A percentile compares a stretch with the other conserved stretches of the same genome.
Conservation (phyloP, 805 yeast genomes). For the Saturnispora ahearnii region DNA sequence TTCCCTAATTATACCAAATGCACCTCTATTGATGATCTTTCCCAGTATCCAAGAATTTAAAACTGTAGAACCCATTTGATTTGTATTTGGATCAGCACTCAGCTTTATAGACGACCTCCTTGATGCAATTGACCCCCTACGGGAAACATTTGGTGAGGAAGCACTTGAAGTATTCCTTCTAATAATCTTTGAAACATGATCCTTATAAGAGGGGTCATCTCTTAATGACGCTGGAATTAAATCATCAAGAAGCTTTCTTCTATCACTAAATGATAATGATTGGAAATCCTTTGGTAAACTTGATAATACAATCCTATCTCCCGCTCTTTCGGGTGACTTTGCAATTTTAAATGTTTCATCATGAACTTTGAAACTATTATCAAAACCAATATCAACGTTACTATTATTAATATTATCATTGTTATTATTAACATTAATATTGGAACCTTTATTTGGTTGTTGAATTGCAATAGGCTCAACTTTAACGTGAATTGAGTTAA, state of each 20-base stretch:
- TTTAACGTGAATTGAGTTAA: conserved; percentile 16
- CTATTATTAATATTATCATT: background rate
- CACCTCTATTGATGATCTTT: conserved; percentile 75
- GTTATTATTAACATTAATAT: background rate
- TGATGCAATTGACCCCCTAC: conserved; percentile 6
- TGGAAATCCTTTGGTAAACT: conserved; percentile 41
- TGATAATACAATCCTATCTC: conserved; percentile 34
- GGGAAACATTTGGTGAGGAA: conserved; percentile 6
- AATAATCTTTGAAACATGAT: conserved; percentile 25
- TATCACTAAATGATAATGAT: conserved; percentile 44
- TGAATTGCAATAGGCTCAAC: conserved; percentile 25
- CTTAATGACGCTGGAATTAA: conserved; percentile 22
- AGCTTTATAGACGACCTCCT: conserved; percentile 17
- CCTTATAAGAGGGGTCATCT: conserved; percentile 23
- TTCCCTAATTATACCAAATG: conserved; percentile 72
- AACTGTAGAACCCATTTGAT: conserved; percentile 62
- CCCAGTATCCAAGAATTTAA: conserved; percentile 50
- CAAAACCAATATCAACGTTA: background rate
- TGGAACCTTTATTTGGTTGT: background rate
- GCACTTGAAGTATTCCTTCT: conserved; percentile 20
- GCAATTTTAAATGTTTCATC: conserved; percentile 20
- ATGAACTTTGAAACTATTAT: conserved; percentile 12
- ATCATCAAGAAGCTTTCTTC: conserved; percentile 30
- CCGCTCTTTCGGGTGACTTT: conserved; percentile 28
- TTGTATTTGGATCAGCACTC: conserved; percentile 20